These are phyloP conservation scores for Delphinella strobiligena DNA, from an alignment of 2,329 filamentous ascomycete genomes.

Conservation along the genomic window DNA sequence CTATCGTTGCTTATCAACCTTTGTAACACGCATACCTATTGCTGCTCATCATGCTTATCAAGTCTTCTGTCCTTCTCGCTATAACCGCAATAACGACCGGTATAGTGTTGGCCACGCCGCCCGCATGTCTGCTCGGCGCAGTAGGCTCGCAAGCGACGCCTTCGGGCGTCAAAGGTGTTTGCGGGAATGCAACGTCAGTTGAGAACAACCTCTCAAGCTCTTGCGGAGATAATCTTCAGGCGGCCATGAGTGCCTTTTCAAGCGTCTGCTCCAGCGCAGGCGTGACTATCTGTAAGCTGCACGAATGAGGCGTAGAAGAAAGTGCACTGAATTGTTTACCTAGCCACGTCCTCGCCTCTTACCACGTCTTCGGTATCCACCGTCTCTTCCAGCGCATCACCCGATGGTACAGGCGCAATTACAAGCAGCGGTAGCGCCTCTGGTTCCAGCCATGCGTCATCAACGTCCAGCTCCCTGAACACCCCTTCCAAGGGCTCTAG, in stretches of 20 bases:
- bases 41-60: neutral
- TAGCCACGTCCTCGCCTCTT: neutral
- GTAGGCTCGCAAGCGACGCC: constrained; percentile 28
- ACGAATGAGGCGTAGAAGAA: neutral
- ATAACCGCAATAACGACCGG: neutral
- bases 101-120: constrained; percentile 21
- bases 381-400: neutral
- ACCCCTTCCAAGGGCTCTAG: neutral
- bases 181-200: constrained; percentile 17
- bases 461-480: neutral
- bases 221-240: constrained; percentile 17
- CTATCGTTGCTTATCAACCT: neutral
- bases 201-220: constrained; percentile 16
- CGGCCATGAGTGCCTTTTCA: constrained; percentile 19
- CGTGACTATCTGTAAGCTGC: constrained; percentile 17
- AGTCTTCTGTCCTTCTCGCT: neutral
- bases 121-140: constrained; percentile 38
- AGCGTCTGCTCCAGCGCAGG: constrained; percentile 20
- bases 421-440: neutral
- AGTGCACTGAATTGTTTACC: neutral
- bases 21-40: neutral
- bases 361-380: neutral
- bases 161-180: constrained; percentile 20
- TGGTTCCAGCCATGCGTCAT: too few species aligned
- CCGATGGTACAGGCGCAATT: neutral